Percentiles rank a stretch among this genome's conserved stretches.
phyloP scores from a whole-genome alignment of 2,329 filamentous ascomycete species.

The Onygena corvina region DNA sequence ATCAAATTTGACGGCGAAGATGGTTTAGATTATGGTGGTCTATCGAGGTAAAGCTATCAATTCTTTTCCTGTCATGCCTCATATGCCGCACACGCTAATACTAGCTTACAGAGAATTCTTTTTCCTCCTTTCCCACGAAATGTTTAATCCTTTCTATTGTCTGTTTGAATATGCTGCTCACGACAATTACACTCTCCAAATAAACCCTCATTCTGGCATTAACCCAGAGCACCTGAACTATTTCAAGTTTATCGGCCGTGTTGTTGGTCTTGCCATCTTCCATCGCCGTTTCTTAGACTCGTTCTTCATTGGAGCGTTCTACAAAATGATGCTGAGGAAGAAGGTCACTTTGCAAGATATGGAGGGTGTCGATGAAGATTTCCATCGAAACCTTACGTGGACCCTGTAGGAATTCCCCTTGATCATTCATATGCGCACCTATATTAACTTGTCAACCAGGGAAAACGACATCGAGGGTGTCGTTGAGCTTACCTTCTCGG shows the following conservation, averaged over 20 bases:
- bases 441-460: conserved; percentile 27
- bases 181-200: conserved; percentile 99
- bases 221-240: conserved; percentile 99
- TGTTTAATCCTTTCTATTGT: conserved; percentile 99
- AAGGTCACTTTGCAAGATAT: conserved; percentile 85
- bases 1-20: conserved; percentile 99
- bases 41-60: conserved; percentile 52
- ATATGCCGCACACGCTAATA: neutral
- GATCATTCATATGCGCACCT: neutral
- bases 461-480: conserved; percentile 96
- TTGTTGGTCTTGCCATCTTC: conserved; percentile 95
- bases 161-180: conserved; percentile 98
- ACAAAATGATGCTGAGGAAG: conserved; percentile 98
- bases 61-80: neutral
- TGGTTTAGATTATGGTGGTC: conserved; percentile 90
- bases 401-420: conserved; percentile 50
- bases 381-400: conserved; percentile 93
- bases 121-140: conserved; percentile 96
- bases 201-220: conserved; percentile 98
- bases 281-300: conserved; percentile 94
- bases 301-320: conserved; percentile 97
- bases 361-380: conserved; percentile 97
- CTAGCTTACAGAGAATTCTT: conserved; percentile 68
- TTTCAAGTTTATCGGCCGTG: conserved; percentile 98
- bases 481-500: conserved; percentile 89